phyloP scores from a whole-genome alignment of 805 yeast species.

The Candida pseudofarinosa region DNA sequence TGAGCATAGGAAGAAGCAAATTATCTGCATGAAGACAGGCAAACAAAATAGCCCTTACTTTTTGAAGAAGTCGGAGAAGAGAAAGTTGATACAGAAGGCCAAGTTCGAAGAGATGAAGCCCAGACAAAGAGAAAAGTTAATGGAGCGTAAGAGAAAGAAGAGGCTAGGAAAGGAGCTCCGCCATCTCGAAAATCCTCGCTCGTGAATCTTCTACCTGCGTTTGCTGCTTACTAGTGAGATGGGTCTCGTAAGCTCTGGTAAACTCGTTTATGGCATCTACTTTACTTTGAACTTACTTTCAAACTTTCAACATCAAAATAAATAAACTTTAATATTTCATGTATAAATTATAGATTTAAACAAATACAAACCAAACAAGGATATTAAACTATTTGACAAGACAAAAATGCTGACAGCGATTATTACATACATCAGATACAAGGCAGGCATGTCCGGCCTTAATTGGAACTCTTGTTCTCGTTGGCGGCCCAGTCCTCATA shows the following conservation, averaged over 20 bases:
- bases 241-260: too few species aligned
- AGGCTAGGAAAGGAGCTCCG: slow-evolving; percentile 77
- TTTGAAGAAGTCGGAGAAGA: slow-evolving; percentile 65
- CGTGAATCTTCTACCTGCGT: too few species aligned
- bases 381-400: slow-evolving; percentile 1
- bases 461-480: slow-evolving; percentile 19
- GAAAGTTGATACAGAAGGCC: slow-evolving; percentile 72
- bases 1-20: slow-evolving; percentile 52
- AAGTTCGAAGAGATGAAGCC: slow-evolving; percentile 72
- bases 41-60: slow-evolving; percentile 51
- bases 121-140: slow-evolving; percentile 70
- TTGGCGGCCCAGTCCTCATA: slow-evolving; percentile 74
- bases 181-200: slow-evolving; percentile 32
- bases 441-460: background rate
- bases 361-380: background rate
- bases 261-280: too few species aligned
- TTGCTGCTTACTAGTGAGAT: too few species aligned
- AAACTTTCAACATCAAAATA: too few species aligned
- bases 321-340: slow-evolving; percentile 2
- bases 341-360: slow-evolving; percentile 2
- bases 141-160: slow-evolving; percentile 86
- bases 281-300: too few species aligned
- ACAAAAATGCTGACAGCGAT: background rate
- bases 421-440: background rate
- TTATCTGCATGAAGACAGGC: slow-evolving; percentile 43